phyloP scores from a whole-genome alignment of 2,329 filamentous ascomycete species.

The Cadophora sp. region DNA sequence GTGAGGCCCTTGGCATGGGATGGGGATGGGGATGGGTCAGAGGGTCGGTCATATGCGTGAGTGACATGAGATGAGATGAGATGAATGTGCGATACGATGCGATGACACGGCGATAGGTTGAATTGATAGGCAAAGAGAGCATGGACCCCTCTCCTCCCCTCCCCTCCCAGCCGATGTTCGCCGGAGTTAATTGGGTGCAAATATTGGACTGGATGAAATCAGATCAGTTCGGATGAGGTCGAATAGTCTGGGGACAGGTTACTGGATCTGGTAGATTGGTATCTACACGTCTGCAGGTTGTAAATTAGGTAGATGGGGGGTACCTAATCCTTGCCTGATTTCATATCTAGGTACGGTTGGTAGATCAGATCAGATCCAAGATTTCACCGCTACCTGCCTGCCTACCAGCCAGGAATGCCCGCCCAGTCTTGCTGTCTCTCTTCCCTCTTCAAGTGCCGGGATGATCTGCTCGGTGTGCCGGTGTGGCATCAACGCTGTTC shows the following conservation, averaged over 20 bases:
- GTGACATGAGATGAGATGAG: slow-evolving; percentile 26
- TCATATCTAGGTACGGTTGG: too few species aligned
- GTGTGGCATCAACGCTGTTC: slow-evolving; percentile 11
- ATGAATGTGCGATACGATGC: slow-evolving; percentile 10
- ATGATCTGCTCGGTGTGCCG: slow-evolving; percentile 20
- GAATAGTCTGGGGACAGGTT: not conserved
- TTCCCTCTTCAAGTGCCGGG: slow-evolving; percentile 25
- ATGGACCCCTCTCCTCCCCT: not conserved
- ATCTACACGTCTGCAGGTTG: slow-evolving; percentile 5
- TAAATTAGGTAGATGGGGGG: not conserved
- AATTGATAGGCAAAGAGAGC: not conserved
- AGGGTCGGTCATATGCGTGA: not conserved
- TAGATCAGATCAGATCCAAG: slow-evolving; percentile 4
- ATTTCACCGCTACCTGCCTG: not conserved
- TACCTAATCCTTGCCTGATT: not conserved
- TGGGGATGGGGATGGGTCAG: slow-evolving; percentile 11
- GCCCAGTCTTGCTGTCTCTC: not conserved
- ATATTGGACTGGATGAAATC: not conserved
- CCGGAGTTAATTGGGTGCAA: slow-evolving; percentile 5
- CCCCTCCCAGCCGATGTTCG: not conserved
- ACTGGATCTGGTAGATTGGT: slow-evolving; percentile 6
- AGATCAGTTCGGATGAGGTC: too few species aligned
- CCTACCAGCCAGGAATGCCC: not conserved
- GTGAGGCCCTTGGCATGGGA: too few species aligned
- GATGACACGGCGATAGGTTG: not conserved